Percentiles rank a stretch among this genome's conserved stretches.
These are phyloP conservation scores for Houttuynia cordata DNA, from an alignment of 164 flowering plant species.

Conservation along the genomic window DNA sequence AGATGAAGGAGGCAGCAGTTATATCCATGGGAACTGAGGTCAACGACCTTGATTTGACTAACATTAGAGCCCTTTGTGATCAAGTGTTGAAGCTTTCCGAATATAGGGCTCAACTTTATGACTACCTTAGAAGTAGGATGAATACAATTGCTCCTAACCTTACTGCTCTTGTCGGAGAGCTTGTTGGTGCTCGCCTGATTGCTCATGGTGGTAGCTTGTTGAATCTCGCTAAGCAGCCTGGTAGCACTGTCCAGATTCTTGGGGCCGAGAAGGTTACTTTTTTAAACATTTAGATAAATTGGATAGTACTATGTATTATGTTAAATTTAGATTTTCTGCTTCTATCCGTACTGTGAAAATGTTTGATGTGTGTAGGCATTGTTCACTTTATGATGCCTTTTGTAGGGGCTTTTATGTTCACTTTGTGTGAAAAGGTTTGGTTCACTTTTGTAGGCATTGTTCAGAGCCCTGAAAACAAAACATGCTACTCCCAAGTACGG, in stretches of 20 bases:
- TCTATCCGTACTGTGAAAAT: not conserved
- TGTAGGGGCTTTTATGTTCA: too few species aligned
- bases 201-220: slow-evolving; percentile 92
- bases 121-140: slow-evolving; percentile 77
- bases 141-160: slow-evolving; percentile 85
- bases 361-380: not conserved
- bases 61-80: slow-evolving; percentile 74
- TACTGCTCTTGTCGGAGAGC: slow-evolving; percentile 89
- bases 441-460: slow-evolving; percentile 39
- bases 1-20: slow-evolving; percentile 70
- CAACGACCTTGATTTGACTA: slow-evolving; percentile 73
- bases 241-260: slow-evolving; percentile 89
- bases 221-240: slow-evolving; percentile 90
- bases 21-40: slow-evolving; percentile 96
- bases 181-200: slow-evolving; percentile 91
- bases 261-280: slow-evolving; percentile 63
- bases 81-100: slow-evolving; percentile 78
- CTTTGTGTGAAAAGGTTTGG: too few species aligned
- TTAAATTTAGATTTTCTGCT: not conserved
- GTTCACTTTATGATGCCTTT: too few species aligned
- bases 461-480: slow-evolving; percentile 89
- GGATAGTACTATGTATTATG: not conserved
- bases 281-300: not conserved
- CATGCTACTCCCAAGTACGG: slow-evolving; percentile 96
- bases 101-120: slow-evolving; percentile 82